phyloP scores from a whole-genome alignment of 2,329 filamentous ascomycete species.

The Byssoonygena ceratinophila region DNA sequence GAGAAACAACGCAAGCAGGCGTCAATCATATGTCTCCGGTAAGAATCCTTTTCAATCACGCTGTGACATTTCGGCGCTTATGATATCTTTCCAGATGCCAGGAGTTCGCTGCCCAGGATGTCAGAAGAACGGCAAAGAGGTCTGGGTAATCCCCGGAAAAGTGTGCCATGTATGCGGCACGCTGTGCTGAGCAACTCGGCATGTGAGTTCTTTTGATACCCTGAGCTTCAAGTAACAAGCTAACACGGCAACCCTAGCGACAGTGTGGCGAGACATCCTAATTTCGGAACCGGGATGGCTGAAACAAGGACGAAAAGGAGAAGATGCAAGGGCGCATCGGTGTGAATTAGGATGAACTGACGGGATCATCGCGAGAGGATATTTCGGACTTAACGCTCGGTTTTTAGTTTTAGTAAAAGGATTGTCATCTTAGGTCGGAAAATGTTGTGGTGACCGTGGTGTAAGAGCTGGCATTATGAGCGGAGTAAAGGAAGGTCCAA shows the following conservation, averaged over 20 bases:
- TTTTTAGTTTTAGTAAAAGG: background rate
- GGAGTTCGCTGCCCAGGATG: constrained; percentile 36
- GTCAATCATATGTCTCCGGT: constrained; percentile 17
- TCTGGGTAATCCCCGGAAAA: constrained; percentile 40
- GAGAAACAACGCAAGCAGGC: background rate
- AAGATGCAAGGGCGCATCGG: background rate
- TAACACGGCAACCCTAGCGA: background rate
- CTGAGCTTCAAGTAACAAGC: background rate
- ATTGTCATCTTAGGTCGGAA: too few species aligned
- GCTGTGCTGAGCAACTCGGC: constrained; percentile 9
- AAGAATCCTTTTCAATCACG: background rate
- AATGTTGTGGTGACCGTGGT: too few species aligned
- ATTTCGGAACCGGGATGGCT: background rate
- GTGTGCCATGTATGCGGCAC: constrained; percentile 35
- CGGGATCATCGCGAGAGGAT: background rate
- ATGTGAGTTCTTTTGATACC: background rate
- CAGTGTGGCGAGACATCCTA: background rate
- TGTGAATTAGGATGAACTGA: background rate
- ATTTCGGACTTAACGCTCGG: background rate
- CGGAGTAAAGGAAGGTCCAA: too few species aligned
- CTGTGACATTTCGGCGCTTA: background rate
- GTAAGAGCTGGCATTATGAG: background rate
- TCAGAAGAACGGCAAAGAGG: constrained; percentile 27
- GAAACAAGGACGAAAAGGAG: background rate
- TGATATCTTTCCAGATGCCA: constrained; percentile 30